phyloP scores from a whole-genome alignment of 176 grass and related monocot species.

The Carex myosuroides region DNA sequence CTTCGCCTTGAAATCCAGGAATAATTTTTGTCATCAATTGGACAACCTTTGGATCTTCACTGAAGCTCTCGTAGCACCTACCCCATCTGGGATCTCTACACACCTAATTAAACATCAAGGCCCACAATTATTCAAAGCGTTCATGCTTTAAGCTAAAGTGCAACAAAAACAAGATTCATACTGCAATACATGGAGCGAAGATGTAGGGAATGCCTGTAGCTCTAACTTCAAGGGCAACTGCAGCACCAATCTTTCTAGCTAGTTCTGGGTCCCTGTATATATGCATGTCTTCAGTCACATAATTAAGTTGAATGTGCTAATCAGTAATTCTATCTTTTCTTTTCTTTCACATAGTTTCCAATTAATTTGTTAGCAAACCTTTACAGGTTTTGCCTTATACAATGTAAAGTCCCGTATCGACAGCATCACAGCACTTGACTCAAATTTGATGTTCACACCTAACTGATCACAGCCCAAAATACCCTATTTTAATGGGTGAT shows the following conservation, averaged over 20 bases:
- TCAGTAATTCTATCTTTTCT: not conserved
- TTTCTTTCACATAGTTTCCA: not conserved
- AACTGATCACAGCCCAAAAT: not conserved
- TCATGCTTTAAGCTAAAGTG: not conserved
- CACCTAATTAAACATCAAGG: conserved; percentile 28
- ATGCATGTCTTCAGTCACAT: not conserved
- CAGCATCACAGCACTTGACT: not conserved
- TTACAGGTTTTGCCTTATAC: not conserved
- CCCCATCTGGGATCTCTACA: conserved; percentile 83
- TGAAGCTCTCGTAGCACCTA: conserved; percentile 75
- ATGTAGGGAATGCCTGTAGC: conserved; percentile 64
- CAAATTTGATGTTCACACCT: not conserved
- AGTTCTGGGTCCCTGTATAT: conserved; percentile 49
- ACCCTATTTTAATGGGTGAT: not conserved
- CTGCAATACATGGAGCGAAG: conserved; percentile 70
- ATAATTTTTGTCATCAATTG: conserved; percentile 55
- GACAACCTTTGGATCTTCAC: conserved; percentile 52
- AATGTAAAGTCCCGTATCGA: not conserved
- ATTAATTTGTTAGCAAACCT: not conserved
- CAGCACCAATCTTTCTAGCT: conserved; percentile 53
- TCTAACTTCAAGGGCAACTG: conserved; percentile 48
- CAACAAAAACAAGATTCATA: conserved; percentile 3
- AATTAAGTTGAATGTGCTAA: not conserved
- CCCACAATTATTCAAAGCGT: not conserved
- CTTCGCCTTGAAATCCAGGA: conserved; percentile 56